These are phyloP conservation scores for Boletus mariae DNA, from an alignment of 1,284 basidiomycete genomes.

Conservation along the genomic window DNA sequence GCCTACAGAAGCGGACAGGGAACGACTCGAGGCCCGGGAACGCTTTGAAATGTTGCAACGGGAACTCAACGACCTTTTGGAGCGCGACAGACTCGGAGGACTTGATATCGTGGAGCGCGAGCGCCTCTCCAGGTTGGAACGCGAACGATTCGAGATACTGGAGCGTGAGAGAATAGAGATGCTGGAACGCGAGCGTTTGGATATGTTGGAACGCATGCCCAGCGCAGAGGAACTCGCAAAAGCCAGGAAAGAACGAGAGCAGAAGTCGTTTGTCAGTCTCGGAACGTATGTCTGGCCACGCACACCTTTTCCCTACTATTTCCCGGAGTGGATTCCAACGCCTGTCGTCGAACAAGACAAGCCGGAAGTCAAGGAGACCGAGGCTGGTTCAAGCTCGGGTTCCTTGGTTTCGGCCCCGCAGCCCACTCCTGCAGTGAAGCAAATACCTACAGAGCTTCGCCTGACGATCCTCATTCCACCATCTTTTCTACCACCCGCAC, in stretches of 20 bases:
- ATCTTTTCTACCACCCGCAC: slow-evolving; percentile 50
- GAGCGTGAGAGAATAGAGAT: slow-evolving; percentile 29
- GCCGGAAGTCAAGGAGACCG: slow-evolving; percentile 6
- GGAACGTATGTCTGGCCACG: slow-evolving; percentile 63
- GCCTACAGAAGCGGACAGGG: slow-evolving; percentile 23
- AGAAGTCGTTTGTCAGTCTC: slow-evolving; percentile 44
- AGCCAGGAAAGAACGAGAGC: slow-evolving; percentile 34
- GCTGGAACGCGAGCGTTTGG: slow-evolving; percentile 30
- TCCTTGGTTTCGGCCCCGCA: slow-evolving; percentile 9
- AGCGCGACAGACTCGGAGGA: slow-evolving; percentile 30
- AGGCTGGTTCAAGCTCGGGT: slow-evolving; percentile 7
- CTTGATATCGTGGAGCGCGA: slow-evolving; percentile 29
- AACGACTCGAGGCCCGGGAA: slow-evolving; percentile 28
- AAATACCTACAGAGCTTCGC: slow-evolving; percentile 46
- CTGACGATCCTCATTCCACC: slow-evolving; percentile 58
- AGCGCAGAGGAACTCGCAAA: slow-evolving; percentile 32
- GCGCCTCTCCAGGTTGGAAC: slow-evolving; percentile 25
- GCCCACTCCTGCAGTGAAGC: slow-evolving; percentile 13
- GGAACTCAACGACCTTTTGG: slow-evolving; percentile 28
- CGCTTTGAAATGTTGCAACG: slow-evolving; percentile 30
- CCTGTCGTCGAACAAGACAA: slow-evolving; percentile 22
- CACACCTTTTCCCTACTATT: slow-evolving; percentile 52
- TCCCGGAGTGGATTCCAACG: slow-evolving; percentile 33
- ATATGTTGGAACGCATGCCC: slow-evolving; percentile 32
- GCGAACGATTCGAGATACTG: slow-evolving; percentile 27